phyloP scores from a whole-genome alignment of 1,284 basidiomycete genomes.

The Tilletia indica region DNA sequence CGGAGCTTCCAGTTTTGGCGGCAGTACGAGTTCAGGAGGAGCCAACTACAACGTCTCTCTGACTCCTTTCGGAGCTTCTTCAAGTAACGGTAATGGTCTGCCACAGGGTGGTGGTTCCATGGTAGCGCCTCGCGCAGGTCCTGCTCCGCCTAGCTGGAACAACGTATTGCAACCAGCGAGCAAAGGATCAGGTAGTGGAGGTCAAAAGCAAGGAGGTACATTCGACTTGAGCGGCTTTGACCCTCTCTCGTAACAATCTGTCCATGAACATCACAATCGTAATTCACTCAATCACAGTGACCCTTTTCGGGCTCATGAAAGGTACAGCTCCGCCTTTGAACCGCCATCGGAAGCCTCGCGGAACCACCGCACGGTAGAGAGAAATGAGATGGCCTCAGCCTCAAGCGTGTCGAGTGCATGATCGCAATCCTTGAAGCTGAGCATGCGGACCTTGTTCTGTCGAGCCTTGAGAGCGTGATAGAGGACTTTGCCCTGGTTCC shows the following conservation, averaged over 20 bases:
- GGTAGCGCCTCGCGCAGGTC: not conserved
- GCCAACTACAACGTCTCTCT: slow-evolving; percentile 47
- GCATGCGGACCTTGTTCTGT: slow-evolving; percentile 20
- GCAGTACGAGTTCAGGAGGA: slow-evolving; percentile 18
- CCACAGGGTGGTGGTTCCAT: too few species aligned
- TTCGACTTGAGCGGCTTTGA: slow-evolving; percentile 12
- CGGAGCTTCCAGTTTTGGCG: not conserved
- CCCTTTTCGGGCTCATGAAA: too few species aligned
- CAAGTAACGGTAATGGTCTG: slow-evolving; percentile 1
- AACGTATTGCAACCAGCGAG: not conserved
- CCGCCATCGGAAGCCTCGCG: not conserved
- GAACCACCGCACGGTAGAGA: slow-evolving; percentile 16
- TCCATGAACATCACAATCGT: not conserved
- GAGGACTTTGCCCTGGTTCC: slow-evolving; percentile 63
- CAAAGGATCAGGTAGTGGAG: not conserved
- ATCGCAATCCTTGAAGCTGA: slow-evolving; percentile 25
- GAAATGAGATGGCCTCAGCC: slow-evolving; percentile 18
- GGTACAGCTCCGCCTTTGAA: too few species aligned
- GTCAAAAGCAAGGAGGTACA: not conserved
- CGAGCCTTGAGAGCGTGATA: slow-evolving; percentile 26
- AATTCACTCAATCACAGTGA: not conserved
- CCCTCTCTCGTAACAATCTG: not conserved
- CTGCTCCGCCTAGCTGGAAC: slow-evolving; percentile 13
- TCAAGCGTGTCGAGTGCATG: slow-evolving; percentile 30
- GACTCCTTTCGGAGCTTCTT: not conserved